phyloP scores from a whole-genome alignment of 2,329 filamentous ascomycete species.

The Botrytis pseudocinerea region DNA sequence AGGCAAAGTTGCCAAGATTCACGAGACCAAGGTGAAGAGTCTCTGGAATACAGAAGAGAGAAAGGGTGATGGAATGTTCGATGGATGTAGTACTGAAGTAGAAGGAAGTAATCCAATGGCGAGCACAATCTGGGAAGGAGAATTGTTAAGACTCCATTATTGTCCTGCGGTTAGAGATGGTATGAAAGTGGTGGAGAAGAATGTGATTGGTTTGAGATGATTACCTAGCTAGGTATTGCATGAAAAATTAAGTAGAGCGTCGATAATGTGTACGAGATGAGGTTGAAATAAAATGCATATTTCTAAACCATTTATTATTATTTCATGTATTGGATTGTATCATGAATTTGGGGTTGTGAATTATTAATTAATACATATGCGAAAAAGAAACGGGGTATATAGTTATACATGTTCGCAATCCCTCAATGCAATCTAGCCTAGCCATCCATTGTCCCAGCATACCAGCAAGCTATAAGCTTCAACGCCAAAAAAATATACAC shows the following conservation, averaged over 20 bases:
- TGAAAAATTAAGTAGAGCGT: not conserved
- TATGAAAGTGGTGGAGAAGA: constrained; percentile 68
- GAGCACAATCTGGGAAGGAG: constrained; percentile 89
- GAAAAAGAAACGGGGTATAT: not conserved
- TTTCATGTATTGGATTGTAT: not conserved
- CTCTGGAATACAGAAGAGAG: constrained; percentile 95
- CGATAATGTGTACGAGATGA: not conserved
- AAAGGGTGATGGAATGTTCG: constrained; percentile 84
- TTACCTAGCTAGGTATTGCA: not conserved
- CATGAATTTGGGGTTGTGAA: not conserved
- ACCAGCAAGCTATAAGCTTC: not conserved
- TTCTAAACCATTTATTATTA: not conserved
- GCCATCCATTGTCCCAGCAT: not conserved
- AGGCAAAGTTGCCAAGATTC: constrained; percentile 74
- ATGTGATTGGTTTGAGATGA: constrained; percentile 39
- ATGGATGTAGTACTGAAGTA: constrained; percentile 69
- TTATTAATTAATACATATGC: not conserved
- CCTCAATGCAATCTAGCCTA: not conserved
- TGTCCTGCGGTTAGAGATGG: constrained; percentile 83
- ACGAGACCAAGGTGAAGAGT: constrained; percentile 78
- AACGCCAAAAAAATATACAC: not conserved
- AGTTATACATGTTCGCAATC: not conserved
- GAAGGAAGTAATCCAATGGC: constrained; percentile 91
- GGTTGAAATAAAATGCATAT: constrained; percentile 12
- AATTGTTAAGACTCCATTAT: constrained; percentile 81